A percentile compares a stretch with the other conserved stretches of the same genome.
phyloP scores from a whole-genome alignment of 441 rosid genomes.

The Arabidopsis lyrata region DNA sequence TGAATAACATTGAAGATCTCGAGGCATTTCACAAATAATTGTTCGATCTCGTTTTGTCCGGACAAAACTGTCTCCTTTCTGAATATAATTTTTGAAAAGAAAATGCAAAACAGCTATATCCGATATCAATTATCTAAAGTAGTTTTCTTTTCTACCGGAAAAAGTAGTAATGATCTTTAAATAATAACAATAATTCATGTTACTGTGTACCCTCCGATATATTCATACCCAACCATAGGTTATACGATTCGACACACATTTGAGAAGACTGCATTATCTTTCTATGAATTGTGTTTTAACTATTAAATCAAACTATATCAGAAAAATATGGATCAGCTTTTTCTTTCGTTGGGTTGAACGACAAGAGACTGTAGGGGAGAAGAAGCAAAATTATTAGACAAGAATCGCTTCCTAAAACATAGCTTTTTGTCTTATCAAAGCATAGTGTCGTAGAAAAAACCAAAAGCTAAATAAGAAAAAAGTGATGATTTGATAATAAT shows the following conservation, averaged over 20 bases:
- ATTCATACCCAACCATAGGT: conserved; percentile 15
- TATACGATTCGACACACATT: conserved; percentile 29
- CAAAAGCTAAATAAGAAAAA: conserved; percentile 24
- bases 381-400: conserved; percentile 32
- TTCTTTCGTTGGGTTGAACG: conserved; percentile 38
- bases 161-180: conserved; percentile 26
- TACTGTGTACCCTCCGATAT: conserved; percentile 36
- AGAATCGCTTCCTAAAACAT: conserved; percentile 35
- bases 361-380: conserved; percentile 31
- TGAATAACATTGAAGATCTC: conserved; percentile 28
- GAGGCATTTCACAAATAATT: conserved; percentile 31
- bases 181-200: conserved; percentile 26
- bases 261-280: conserved; percentile 33
- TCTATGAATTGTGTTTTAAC: background rate
- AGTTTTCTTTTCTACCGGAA: conserved; percentile 8
- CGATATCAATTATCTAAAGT: conserved; percentile 23
- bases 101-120: conserved; percentile 31
- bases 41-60: conserved; percentile 14
- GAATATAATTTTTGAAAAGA: conserved; percentile 16
- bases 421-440: conserved; percentile 43
- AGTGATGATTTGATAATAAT: conserved; percentile 46
- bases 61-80: conserved; percentile 21
- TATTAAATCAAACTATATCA: background rate
- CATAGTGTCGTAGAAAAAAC: conserved; percentile 34
- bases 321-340: conserved; percentile 32